A percentile compares a stretch with the other conserved stretches of the same genome.
Evolutionary conservation across 495 filamentous ascomycete species (phyloP).

Genomic region (Tuber aestivum): DNA sequence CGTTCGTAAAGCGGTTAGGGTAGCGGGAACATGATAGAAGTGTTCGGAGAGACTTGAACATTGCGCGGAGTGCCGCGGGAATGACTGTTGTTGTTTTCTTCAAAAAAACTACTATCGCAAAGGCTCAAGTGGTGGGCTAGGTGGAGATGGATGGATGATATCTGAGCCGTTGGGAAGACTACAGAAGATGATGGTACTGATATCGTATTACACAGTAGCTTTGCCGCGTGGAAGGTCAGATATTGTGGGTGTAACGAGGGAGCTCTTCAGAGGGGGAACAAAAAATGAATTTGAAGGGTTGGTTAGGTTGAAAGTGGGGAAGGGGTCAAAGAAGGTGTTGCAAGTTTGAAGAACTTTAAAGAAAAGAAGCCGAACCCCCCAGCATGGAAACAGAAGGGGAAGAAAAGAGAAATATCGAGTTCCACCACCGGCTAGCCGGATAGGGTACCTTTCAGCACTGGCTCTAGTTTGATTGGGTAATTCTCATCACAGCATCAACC

Average conservation of each 20-base stretch:
- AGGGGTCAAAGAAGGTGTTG: not conserved
- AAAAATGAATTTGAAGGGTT: not conserved
- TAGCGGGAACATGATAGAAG: constrained; percentile 34
- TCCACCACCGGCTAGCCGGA: not conserved
- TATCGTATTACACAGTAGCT: not conserved
- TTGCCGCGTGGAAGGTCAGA: not conserved
- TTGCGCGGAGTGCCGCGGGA: constrained; percentile 15
- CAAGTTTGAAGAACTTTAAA: not conserved
- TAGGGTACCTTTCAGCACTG: constrained; percentile 1
- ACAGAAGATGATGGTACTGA: not conserved
- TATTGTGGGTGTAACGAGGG: not conserved
- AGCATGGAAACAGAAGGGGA: not conserved
- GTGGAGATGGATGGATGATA: not conserved
- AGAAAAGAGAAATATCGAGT: not conserved
- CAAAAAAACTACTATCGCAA: not conserved
- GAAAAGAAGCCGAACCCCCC: not conserved
- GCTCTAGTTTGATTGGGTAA: not conserved
- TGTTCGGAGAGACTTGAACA: constrained; percentile 33
- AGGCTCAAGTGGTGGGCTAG: not conserved
- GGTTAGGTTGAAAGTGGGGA: not conserved
- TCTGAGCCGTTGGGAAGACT: not conserved
- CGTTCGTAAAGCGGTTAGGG: constrained; percentile 28
- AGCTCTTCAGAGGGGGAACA: not conserved
- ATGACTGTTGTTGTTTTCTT: constrained; percentile 7
- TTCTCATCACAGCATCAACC: constrained; percentile 3